Evolutionary conservation across 495 filamentous ascomycete genomes (phyloP), one percentile per base, ranked within the genome.

Genomic region (Hyphodiscus hymeniophilus): DNA sequence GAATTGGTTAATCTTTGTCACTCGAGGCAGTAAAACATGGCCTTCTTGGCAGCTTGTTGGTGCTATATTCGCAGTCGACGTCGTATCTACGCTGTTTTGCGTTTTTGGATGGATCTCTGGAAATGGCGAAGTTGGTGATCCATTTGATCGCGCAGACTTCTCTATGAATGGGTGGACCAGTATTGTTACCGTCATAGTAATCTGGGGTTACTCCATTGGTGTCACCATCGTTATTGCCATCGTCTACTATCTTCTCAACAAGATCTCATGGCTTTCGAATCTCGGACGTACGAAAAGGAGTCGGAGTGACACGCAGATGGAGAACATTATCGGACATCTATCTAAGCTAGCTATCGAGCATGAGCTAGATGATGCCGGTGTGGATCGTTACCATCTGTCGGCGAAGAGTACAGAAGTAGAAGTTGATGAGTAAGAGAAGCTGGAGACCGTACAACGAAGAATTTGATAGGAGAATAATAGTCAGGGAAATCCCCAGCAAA

Each of bases 1-100:
- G 67, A 86, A 86, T 66, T 86, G 82, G 82, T 72, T 86, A 52
- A 86, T 86, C 68, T 86, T 86, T 70, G 81, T 86, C 51, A 86
- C 82, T 55, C 80, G 81, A 67, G 82, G 82, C 66, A 77, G 72
- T 52, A 73, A 80, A 58, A 86, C 82, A 48, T 79, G 71, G 70
- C 82, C 82, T 48, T 83, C 80, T 38, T 85, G 79, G 78, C 81
- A 86, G 65, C 69, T 86, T 40, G 74, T 86, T 52, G 75, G 70
- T 53, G 82, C 82, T 56, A 86, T 86, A 68, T 72, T 83, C 62
- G 66, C 75, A 61, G 82, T 86, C 63, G 82, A 85, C 67, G 74
- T 77, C 31, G 61, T 86, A 31, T 73, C 82, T 38, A 85, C 82
- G 44, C 68, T 86, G 56, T 86, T 86, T 76, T 76, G 72, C 69